Evolutionary conservation across 2,329 filamentous ascomycete genomes (phyloP).

Genomic region (Stemphylium vesicarium): DNA sequence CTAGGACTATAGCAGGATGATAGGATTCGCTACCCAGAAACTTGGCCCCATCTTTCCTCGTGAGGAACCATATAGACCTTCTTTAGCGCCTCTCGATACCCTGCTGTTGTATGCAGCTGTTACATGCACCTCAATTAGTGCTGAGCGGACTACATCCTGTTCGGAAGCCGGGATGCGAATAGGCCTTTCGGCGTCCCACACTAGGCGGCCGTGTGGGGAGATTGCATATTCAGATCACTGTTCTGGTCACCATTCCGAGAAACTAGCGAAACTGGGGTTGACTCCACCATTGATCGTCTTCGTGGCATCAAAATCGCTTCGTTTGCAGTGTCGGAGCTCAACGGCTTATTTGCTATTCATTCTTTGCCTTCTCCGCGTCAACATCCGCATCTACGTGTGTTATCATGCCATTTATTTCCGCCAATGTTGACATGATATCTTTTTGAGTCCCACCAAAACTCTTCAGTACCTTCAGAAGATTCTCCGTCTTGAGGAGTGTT

Average conservation of each 20-base stretch:
- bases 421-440: neutral
- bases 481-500: neutral
- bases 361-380: neutral
- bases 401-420: neutral
- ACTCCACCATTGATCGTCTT: too few relatives aligned
- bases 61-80: too few relatives aligned
- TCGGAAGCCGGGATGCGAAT: neutral
- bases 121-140: neutral
- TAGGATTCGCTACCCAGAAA: too few relatives aligned
- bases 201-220: too few relatives aligned
- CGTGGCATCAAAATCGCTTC: too few relatives aligned
- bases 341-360: neutral
- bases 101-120: neutral
- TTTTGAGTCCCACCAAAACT: neutral
- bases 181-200: neutral
- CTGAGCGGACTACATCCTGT: neutral
- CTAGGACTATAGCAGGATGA: too few relatives aligned
- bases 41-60: too few relatives aligned
- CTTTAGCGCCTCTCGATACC: neutral
- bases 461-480: neutral
- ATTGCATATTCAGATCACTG: too few relatives aligned
- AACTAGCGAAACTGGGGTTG: too few relatives aligned
- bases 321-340: neutral
- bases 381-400: neutral
- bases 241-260: too few relatives aligned